Evolutionary conservation across 2,329 filamentous ascomycete genomes (phyloP).

Genomic region (Clarireedia monteithiana): DNA sequence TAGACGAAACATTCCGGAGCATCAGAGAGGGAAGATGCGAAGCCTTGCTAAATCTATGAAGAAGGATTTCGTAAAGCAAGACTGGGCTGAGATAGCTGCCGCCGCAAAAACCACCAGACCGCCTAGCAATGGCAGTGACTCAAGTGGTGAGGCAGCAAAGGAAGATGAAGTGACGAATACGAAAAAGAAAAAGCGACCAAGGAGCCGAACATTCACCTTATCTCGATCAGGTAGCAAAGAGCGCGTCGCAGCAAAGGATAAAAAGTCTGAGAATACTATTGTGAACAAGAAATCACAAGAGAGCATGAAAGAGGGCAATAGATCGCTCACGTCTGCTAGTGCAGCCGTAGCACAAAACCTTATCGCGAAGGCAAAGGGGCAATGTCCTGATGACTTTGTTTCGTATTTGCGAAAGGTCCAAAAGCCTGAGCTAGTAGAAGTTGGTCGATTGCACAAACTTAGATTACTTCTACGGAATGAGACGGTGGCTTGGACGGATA

Average conservation of each 20-base stretch:
- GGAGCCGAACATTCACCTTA: slow-evolving; percentile 66
- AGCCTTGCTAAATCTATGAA: slow-evolving; percentile 85
- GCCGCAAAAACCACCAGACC: slow-evolving; percentile 36
- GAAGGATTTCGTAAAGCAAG: slow-evolving; percentile 87
- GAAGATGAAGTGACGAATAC: slow-evolving; percentile 30
- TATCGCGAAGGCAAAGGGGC: slow-evolving; percentile 63
- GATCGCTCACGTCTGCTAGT: slow-evolving; percentile 44
- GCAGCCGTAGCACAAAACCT: slow-evolving; percentile 49
- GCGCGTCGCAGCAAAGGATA: slow-evolving; percentile 63
- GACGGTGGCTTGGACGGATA: slow-evolving; percentile 90
- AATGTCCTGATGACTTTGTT: slow-evolving; percentile 77
- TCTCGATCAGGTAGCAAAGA: slow-evolving; percentile 37
- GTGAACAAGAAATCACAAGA: slow-evolving; percentile 66
- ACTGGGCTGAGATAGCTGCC: slow-evolving; percentile 63
- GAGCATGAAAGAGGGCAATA: slow-evolving; percentile 54
- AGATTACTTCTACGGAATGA: slow-evolving; percentile 85
- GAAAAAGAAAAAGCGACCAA: slow-evolving; percentile 47
- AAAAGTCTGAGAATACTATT: slow-evolving; percentile 55
- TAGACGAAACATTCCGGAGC: slow-evolving; percentile 85
- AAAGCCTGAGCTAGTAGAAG: slow-evolving; percentile 76
- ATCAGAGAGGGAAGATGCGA: slow-evolving; percentile 92
- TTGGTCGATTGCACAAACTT: slow-evolving; percentile 92
- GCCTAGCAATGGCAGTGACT: slow-evolving; percentile 34
- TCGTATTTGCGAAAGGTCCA: slow-evolving; percentile 73
- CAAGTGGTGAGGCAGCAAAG: slow-evolving; percentile 30